Conservation (phyloP, 2,329 filamentous ascomycete species). For the Pseudogymnoascus sp. region DNA sequence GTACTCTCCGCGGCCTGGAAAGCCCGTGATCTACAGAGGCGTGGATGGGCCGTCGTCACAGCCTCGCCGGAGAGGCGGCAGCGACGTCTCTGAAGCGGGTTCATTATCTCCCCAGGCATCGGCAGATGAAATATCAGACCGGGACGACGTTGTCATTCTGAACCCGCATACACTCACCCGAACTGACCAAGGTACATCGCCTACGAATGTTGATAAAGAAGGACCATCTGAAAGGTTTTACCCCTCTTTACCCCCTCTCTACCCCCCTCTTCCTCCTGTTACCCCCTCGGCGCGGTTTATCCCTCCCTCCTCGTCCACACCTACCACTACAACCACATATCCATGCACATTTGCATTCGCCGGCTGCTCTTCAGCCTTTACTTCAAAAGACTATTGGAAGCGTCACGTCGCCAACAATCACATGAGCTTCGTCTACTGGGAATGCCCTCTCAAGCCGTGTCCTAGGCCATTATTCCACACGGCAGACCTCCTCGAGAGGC, state of each 20-base stretch:
- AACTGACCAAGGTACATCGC: background rate
- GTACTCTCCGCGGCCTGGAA: no score
- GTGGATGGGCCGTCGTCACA: no score
- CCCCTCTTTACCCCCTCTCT: background rate
- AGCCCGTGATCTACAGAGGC: no score
- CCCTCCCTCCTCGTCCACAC: background rate
- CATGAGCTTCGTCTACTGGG: conserved; percentile 64
- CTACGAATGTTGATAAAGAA: background rate
- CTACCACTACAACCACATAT: background rate
- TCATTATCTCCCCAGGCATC: background rate
- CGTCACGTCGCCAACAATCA: conserved; percentile 78
- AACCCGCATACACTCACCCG: background rate
- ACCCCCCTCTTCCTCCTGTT: background rate
- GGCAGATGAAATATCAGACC: background rate
- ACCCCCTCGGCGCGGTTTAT: background rate
- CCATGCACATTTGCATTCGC: conserved; percentile 69
- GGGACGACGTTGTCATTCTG: background rate
- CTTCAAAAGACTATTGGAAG: conserved; percentile 92
- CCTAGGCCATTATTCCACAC: conserved; percentile 60
- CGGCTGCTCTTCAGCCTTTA: conserved; percentile 64
- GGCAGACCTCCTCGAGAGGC: conserved; percentile 86
- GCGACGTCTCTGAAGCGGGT: no score
- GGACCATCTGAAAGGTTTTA: background rate
- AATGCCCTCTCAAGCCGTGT: conserved; percentile 44
- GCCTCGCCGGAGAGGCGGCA: no score